phyloP scores from a whole-genome alignment of 176 grass and related monocot species.

The Thalia dealbata region DNA sequence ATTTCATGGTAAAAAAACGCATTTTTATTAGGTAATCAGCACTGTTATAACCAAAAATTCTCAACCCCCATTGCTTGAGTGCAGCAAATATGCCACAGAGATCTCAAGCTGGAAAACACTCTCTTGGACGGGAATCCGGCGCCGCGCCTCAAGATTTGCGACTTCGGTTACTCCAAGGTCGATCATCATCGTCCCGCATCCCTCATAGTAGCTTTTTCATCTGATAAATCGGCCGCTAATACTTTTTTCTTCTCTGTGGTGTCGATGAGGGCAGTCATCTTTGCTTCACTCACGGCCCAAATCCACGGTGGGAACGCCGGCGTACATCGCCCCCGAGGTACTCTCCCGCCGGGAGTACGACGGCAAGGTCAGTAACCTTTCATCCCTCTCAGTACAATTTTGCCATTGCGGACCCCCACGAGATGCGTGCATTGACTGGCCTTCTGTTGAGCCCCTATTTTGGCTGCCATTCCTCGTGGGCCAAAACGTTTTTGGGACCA shows the following conservation, averaged over 20 bases:
- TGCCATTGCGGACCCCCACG: neutral
- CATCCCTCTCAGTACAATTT: neutral
- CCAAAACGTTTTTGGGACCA: neutral
- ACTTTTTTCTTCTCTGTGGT: conserved; percentile 26
- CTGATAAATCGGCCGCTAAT: conserved; percentile 7
- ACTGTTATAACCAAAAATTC: neutral
- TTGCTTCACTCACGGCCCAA: conserved; percentile 67
- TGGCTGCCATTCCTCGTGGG: neutral
- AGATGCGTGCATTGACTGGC: neutral
- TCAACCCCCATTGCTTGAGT: neutral
- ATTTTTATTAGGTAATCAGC: neutral
- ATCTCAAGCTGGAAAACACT: conserved; percentile 97
- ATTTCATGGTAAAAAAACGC: conserved; percentile 60
- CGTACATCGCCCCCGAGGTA: conserved; percentile 73
- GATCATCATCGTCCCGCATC: neutral
- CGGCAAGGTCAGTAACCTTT: conserved; percentile 54
- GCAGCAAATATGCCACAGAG: conserved; percentile 97
- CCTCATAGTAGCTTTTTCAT: neutral
- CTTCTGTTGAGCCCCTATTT: neutral
- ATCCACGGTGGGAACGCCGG: conserved; percentile 67
- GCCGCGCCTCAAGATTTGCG: conserved; percentile 85
- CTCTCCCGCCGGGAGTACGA: conserved; percentile 63
- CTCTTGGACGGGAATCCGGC: conserved; percentile 76
- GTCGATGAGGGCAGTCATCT: conserved; percentile 36
- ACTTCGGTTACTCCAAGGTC: conserved; percentile 98